Conservation (phyloP, 2,329 filamentous ascomycete genomes). For the Acarospora socialis region DNA sequence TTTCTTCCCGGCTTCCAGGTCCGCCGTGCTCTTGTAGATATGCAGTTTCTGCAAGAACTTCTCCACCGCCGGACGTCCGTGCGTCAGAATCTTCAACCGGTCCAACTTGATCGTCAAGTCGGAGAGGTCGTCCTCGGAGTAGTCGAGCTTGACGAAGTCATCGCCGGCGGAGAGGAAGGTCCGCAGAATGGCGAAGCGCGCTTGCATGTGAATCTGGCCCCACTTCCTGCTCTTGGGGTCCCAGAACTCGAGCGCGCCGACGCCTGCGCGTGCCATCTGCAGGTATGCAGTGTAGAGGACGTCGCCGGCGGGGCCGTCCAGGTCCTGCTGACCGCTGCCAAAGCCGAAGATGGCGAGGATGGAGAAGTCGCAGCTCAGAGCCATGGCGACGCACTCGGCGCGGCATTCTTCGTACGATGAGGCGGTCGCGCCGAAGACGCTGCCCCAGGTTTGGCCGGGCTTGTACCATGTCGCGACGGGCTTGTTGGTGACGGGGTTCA, state of each 20-base stretch:
- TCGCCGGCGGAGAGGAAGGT: constrained; percentile 70
- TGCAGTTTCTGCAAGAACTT: constrained; percentile 83
- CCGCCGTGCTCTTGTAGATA: constrained; percentile 81
- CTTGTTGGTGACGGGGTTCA: constrained; percentile 64
- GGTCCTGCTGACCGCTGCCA: constrained; percentile 57
- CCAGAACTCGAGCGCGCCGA: constrained; percentile 85
- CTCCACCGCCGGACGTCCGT: constrained; percentile 70
- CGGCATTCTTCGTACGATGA: constrained; percentile 90
- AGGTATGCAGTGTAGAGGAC: constrained; percentile 82
- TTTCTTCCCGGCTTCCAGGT: constrained; percentile 59
- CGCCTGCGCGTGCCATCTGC: constrained; percentile 84
- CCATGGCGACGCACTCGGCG: constrained; percentile 89
- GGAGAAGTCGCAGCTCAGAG: constrained; percentile 71
- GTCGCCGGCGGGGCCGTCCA: constrained; percentile 65
- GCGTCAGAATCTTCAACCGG: constrained; percentile 69
- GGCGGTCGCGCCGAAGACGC: constrained; percentile 76
- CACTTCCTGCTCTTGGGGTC: constrained; percentile 81
- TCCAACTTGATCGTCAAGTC: constrained; percentile 74
- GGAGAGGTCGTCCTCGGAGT: constrained; percentile 58
- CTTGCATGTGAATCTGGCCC: constrained; percentile 87
- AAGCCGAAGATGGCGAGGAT: constrained; percentile 87
- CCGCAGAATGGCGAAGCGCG: constrained; percentile 69
- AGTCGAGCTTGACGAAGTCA: constrained; percentile 71
- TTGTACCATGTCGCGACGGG: constrained; percentile 82
- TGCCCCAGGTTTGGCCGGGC: constrained; percentile 87